Conservation (phyloP, 1,139 yeast genomes). For the Yamadazyma trypodendri region DNA sequence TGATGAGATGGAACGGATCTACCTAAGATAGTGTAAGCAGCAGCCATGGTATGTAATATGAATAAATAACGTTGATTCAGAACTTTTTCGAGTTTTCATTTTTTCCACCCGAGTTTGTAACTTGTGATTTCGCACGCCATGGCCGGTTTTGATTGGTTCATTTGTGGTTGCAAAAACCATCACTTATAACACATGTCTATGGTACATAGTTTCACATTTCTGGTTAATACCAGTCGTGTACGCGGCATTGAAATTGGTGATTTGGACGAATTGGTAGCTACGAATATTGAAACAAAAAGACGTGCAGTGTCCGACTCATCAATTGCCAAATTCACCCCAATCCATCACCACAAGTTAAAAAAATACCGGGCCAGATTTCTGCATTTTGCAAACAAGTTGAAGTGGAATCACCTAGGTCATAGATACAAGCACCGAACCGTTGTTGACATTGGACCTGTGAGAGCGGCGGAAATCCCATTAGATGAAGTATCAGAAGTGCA, state of each 20-base stretch:
- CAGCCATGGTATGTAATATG: constrained; percentile 52
- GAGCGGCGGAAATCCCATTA: background rate
- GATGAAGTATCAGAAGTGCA: background rate
- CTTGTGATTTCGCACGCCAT: constrained; percentile 4
- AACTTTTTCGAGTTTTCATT: background rate
- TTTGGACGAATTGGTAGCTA: background rate
- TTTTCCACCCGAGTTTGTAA: constrained; percentile 1
- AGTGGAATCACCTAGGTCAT: background rate
- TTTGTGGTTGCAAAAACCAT: constrained; percentile 17
- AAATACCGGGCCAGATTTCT: background rate
- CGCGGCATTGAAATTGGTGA: background rate
- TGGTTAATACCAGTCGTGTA: constrained; percentile 3
- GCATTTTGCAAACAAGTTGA: background rate
- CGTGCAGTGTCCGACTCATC: background rate
- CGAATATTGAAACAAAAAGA: background rate
- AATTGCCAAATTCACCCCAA: background rate
- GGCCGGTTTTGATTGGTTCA: constrained; percentile 10
- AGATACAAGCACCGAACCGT: background rate
- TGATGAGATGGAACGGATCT: constrained; percentile 73
- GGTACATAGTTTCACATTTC: constrained; percentile 6
- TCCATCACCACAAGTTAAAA: background rate
- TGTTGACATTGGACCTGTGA: background rate
- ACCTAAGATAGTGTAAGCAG: constrained; percentile 77
- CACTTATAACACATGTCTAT: background rate
- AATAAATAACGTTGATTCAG: background rate